Base-by-base conservation (phyloP, 2,329 filamentous ascomycete species). In the Ustulina deusta region DNA sequence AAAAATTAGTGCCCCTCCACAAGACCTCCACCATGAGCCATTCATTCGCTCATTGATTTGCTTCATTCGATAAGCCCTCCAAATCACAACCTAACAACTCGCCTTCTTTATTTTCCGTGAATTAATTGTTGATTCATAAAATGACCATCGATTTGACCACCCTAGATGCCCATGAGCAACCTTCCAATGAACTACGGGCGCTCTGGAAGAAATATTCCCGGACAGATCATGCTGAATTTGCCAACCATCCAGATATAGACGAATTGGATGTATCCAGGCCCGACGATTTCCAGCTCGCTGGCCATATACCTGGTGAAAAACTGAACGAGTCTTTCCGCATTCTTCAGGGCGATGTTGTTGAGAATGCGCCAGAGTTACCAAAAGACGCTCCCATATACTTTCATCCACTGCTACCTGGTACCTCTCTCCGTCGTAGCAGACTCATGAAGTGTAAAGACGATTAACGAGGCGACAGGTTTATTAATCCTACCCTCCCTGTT, bases 151-250 rank as follows among this genome's bases (percentile, higher is more conserved):
- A 83, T 63, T 80, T 85, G 34, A 80, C 78, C 29, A 82, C 84
- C 22, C 82, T 94, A 2, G 91, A 97, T 79, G 90, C 94, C 32
- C 89, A 95, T 78, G 89, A 93, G 78, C 89, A 90, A 73, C 93
- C 94, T 1, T 92, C 94, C 2, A 87, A 90, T 13, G 79, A 83
- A 57, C 83, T 97, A 72, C 89, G 90, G 69, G 82, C 86, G 52
- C 82, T 89, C 61, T 97, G 93, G 87, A 97, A 97, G 79, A 82
- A 81, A 48, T 93, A 91, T 73, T 89, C 91, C 27, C 90, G 87
- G 70, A 83, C 88, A 42, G 85, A 89, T 0, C 79, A 84, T 2
- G 74, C 80, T 7, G 82, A 83, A 1, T 78, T 92, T n/a, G 74
- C 83, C 6, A 72, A 81, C 10, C 85, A 89, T 71, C 80, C 85